phyloP scores from a whole-genome alignment of 352 stramenopile species.

The Phytophthora tubulina region DNA sequence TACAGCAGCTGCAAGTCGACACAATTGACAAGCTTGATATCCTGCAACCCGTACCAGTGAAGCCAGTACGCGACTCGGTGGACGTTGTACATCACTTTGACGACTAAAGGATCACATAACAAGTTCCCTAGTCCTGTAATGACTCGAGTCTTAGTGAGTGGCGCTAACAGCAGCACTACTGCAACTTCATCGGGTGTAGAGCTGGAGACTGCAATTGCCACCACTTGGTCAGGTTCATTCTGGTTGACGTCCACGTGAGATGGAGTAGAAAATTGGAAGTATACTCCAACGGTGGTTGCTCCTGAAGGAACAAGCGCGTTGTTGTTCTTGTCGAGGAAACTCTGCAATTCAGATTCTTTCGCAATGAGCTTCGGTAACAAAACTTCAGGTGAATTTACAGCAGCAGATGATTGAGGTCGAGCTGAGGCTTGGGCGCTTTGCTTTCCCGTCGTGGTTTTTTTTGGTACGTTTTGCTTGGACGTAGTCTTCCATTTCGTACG shows the following conservation, averaged over 20 bases:
- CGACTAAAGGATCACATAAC: slow-evolving; percentile 16
- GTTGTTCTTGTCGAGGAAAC: slow-evolving; percentile 26
- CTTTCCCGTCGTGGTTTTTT: background rate
- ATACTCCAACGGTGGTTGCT: slow-evolving; percentile 18
- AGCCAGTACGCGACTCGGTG: slow-evolving; percentile 34
- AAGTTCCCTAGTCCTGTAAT: slow-evolving; percentile 21
- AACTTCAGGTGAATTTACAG: slow-evolving; percentile 8
- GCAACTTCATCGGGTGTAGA: slow-evolving; percentile 8
- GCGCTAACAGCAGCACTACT: slow-evolving; percentile 25
- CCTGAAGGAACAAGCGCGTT: slow-evolving; percentile 6
- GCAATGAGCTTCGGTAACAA: slow-evolving; percentile 9
- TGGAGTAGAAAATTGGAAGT: slow-evolving; percentile 30
- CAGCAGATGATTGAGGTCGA: background rate
- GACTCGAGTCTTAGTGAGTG: slow-evolving; percentile 20
- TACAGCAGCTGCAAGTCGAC: slow-evolving; percentile 47
- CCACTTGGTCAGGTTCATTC: slow-evolving; percentile 10
- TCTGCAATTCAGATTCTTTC: slow-evolving; percentile 22
- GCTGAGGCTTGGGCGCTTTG: background rate
- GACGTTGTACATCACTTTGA: slow-evolving; percentile 39
- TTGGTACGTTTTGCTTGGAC: slow-evolving; percentile 1
- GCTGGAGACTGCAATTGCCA: slow-evolving; percentile 27
- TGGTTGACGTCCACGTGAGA: background rate
- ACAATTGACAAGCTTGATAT: slow-evolving; percentile 24
- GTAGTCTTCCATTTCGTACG: slow-evolving; percentile 1
- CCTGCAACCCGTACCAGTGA: slow-evolving; percentile 16